These are phyloP conservation scores for Biscogniauxia sp. DNA, from an alignment of 2,329 filamentous ascomycete species.

Conservation along the genomic window DNA sequence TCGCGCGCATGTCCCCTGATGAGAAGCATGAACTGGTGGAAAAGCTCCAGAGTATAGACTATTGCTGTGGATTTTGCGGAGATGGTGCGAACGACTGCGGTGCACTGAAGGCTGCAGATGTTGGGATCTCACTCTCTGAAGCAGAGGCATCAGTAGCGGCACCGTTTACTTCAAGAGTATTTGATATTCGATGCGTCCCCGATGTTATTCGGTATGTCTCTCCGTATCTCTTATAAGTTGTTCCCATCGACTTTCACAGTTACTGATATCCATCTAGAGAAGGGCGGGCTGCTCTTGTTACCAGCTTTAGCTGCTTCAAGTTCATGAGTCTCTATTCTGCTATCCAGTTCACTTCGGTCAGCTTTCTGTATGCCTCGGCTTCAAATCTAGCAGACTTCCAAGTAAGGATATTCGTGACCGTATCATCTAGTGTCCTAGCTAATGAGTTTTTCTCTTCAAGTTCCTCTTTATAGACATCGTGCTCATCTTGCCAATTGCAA, in stretches of 20 bases:
- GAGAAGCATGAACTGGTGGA: conserved; percentile 98
- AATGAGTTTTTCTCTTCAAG: conserved; percentile 32
- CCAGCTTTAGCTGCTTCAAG: conserved; percentile 99
- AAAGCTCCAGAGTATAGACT: conserved; percentile 93
- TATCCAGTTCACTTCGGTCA: conserved; percentile 98
- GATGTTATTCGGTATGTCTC: conserved; percentile 72
- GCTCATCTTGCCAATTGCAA: conserved; percentile 91
- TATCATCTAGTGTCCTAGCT: conserved; percentile 1
- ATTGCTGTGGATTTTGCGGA: conserved; percentile 93
- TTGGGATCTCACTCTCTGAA: conserved; percentile 94
- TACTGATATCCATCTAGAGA: conserved; percentile 54
- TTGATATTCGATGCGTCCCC: conserved; percentile 94
- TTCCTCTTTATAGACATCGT: conserved; percentile 94
- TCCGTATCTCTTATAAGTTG: conserved; percentile 22
- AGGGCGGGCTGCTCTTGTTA: conserved; percentile 91
- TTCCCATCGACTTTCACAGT: neutral
- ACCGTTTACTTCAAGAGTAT: conserved; percentile 91
- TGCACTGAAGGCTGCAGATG: conserved; percentile 93
- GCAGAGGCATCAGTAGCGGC: conserved; percentile 98
- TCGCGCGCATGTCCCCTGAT: conserved; percentile 97
- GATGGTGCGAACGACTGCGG: conserved; percentile 98
- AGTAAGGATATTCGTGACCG: conserved; percentile 35
- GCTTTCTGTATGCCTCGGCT: conserved; percentile 89
- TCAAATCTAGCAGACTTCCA: conserved; percentile 97
- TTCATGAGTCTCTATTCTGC: conserved; percentile 99